Base-by-base conservation (phyloP, 1,139 yeast genomes). In the Blastobotrys aristatus region DNA sequence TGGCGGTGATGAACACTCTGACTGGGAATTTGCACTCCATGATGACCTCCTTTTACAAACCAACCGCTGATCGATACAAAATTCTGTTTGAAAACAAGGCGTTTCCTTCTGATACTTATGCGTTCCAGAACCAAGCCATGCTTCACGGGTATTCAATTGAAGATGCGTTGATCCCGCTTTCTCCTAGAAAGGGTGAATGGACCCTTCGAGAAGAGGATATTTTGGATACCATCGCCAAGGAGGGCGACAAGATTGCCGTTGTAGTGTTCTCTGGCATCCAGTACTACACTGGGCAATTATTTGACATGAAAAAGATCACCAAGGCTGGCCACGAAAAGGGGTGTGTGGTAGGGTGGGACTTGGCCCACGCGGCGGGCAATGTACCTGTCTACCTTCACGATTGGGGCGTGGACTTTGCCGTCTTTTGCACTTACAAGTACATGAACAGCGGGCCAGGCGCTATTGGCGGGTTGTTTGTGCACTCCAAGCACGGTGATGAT, bases 341-440 rank as follows among this genome's bases (percentile, higher is more conserved):
- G 0, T 75, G 85, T 33, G 61, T 75, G 2, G 92, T 88, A 7
- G 97, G 97, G 0, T 90, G 97, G 97, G 97, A 90, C 64, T 73
- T 90, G 57, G 97, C 97, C 0, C 97, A 90, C 64, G 96, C 95
- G 0, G 94, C 75, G 0, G 97, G 97, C 1, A 90, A 90, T 63
- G 92, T 87, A 1, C 82, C 81, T 1, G 66, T 90, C 47, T 59
- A 74, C 44, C 68, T 90, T 44, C 97, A 90, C 62, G 87, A 84
- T 44, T 89, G 97, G 96, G 70, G 74, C 45, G 94, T 86, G 1
- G 97, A 90, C 65, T 89, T 90, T 70, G 97, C 97, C 0, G 88
- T 80, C 14, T 90, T 96, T 88, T 90, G 97, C 63, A 82, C 94
- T 2, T 90, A 90, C 71, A 90, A 90, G 65, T 90, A 90, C 63